A percentile compares a stretch with the other conserved stretches of the same genome.
Evolutionary conservation across 371 early-diverging fungal species (phyloP).

Genomic region (Quaeritorhiza haematococci): DNA sequence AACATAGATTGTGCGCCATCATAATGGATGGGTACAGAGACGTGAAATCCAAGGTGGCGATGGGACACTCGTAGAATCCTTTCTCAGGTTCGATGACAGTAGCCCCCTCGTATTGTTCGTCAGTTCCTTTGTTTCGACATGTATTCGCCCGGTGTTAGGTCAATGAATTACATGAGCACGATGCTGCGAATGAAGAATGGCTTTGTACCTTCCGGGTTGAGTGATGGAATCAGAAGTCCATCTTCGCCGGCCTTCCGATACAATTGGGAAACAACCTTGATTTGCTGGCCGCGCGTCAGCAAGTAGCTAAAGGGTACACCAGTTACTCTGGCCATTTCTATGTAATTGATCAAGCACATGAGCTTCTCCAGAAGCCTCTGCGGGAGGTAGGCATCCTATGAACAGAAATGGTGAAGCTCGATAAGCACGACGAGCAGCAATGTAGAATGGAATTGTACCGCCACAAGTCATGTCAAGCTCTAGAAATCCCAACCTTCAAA

Average conservation of each 20-base stretch:
- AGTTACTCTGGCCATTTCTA: conserved; percentile 98
- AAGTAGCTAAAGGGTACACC: conserved; percentile 94
- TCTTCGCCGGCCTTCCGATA: conserved; percentile 85
- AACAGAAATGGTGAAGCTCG: background rate
- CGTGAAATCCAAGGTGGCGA: conserved; percentile 98
- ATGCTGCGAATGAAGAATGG: background rate
- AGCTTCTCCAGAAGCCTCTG: conserved; percentile 94
- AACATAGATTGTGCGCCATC: conserved; percentile 99
- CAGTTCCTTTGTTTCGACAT: too few relatives aligned
- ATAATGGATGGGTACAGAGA: conserved; percentile 99
- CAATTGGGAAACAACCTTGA: conserved; percentile 97
- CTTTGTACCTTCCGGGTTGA: conserved; percentile 64
- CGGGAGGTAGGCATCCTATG: conserved; percentile 94
- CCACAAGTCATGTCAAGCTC: too few relatives aligned
- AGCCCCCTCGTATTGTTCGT: conserved; percentile 97
- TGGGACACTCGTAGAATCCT: conserved; percentile 95
- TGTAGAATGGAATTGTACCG: conserved; percentile 8
- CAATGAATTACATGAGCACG: background rate
- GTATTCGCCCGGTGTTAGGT: too few relatives aligned
- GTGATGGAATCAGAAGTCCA: conserved; percentile 88
- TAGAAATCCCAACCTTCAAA: conserved; percentile 67
- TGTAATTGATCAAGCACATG: conserved; percentile 96
- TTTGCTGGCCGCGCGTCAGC: conserved; percentile 93
- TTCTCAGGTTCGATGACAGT: conserved; percentile 97
- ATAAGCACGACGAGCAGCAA: background rate